Evolutionary conservation across 75 land plant species (phyloP).

Genomic region (Cupressus sempervirens): DNA sequence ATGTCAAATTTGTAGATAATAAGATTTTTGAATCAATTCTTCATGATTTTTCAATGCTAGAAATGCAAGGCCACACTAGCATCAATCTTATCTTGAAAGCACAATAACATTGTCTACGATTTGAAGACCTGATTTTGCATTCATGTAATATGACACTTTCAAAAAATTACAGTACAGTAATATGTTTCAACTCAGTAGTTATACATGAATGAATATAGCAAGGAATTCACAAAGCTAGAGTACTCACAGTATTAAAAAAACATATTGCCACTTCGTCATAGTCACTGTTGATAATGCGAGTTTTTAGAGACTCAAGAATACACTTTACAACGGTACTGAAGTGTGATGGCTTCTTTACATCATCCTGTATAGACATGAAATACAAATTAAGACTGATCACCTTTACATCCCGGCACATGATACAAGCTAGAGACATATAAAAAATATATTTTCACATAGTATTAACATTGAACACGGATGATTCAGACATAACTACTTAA

Average conservation of each 20-base stretch:
- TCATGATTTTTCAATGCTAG: neutral
- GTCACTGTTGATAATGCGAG: conserved; percentile 69
- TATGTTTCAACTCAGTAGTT: neutral
- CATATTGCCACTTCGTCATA: conserved; percentile 94
- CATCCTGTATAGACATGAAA: conserved; percentile 28
- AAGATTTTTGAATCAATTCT: neutral
- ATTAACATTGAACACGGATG: neutral
- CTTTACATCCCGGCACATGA: neutral
- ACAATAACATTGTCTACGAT: neutral
- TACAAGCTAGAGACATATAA: neutral
- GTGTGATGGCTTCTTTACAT: conserved; percentile 47
- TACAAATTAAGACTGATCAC: neutral
- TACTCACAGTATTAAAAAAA: conserved; percentile 89
- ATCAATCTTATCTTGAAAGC: neutral
- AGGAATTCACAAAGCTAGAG: neutral
- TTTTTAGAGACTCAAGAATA: conserved; percentile 69
- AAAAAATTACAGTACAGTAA: neutral
- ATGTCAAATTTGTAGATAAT: neutral
- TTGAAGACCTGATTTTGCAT: neutral
- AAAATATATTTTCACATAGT: neutral
- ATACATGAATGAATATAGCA: neutral
- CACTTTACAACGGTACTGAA: conserved; percentile 62
- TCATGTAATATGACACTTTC: neutral
- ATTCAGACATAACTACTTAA: neutral
- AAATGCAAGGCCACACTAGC: neutral